Base-by-base conservation (phyloP, 345 rosid species). In the Linum lewisii region DNA sequence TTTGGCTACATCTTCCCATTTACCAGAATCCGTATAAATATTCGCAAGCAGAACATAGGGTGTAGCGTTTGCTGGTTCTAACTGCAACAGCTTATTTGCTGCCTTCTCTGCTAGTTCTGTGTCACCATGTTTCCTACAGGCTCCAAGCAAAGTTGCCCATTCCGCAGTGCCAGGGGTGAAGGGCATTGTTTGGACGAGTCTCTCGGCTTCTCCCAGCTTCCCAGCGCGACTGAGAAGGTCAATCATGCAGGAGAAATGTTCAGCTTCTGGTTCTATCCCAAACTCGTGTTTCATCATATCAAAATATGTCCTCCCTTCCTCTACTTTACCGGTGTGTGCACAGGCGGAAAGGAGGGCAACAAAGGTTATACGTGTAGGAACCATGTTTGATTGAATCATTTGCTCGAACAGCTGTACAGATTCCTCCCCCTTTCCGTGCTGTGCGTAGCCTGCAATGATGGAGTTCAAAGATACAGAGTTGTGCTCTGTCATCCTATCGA, bases 221-320 rank as follows among this genome's bases (percentile, higher is more conserved):
- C 98, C 95, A 21, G 95, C 87, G 63, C 97, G 78, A 32, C 93
- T 86, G 36, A 92, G 54, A 60, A 88, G 78, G 83, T 88, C 97
- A 19, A 86, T 81, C 93, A 92, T 86, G 72, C 97, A 88, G 9
- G 92, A 78, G 77, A 83, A 92, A 66, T 92, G 98, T 65, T 88
- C 93, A 47, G 74, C 78, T 70, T 88, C 93, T 64, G 98, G 95
- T 64, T 86, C 84, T 18, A 88, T 78, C 55, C 75, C 79, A 64
- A 84, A 88, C 45, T 57, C 75, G 52, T 79, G 82, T 66, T 71
- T 80, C 93, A 88, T 92, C 65, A 83, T 66, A 50, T 79, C 70
- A 66, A 92, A 88, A 61, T 77, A 84, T 59, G 60, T 76, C 63
- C 63, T 73, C 26, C 93, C 95, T 68, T 83, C 86, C 3, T 65